Percentiles rank a stretch among this genome's conserved stretches.
Evolutionary conservation across 2,329 filamentous ascomycete genomes (phyloP).

Genomic region (Cadophora malorum): DNA sequence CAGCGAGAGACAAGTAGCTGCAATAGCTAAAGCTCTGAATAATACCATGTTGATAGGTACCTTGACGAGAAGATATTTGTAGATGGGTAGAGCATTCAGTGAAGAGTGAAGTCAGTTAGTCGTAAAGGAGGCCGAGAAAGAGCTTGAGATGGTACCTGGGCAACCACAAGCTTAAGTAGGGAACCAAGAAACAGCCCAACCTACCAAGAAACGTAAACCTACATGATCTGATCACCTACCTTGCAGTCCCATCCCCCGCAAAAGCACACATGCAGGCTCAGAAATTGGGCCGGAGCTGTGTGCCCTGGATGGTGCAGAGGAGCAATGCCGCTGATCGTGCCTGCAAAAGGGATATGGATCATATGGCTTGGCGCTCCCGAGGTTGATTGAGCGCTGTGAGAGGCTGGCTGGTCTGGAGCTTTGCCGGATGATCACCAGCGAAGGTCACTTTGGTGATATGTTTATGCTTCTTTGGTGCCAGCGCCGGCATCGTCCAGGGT

Average conservation of each 20-base stretch:
- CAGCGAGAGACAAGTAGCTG: constrained; percentile 28
- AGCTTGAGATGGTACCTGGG: background rate
- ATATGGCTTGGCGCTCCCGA: constrained; percentile 9
- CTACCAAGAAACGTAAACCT: background rate
- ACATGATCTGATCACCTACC: constrained; percentile 12
- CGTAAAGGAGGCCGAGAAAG: background rate
- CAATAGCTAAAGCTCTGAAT: constrained; percentile 31
- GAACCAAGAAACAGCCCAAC: constrained; percentile 7
- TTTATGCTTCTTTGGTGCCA: constrained; percentile 24
- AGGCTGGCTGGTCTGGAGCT: background rate
- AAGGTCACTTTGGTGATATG: constrained; percentile 2
- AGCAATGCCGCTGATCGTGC: constrained; percentile 17
- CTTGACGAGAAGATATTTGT: constrained; percentile 4
- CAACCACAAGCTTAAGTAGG: constrained; percentile 21
- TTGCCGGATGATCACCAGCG: constrained; percentile 16
- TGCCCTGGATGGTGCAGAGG: background rate
- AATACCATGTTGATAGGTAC: constrained; percentile 21
- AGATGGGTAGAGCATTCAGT: background rate
- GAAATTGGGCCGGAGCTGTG: constrained; percentile 4
- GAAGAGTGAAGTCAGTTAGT: constrained; percentile 7
- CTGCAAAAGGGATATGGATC: constrained; percentile 18
- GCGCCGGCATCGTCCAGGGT: background rate
- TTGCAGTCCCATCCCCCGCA: constrained; percentile 2
- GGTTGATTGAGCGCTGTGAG: background rate
- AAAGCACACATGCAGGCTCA: background rate